Conservation (phyloP, 805 yeast species). For the Candida verbasci region DNA sequence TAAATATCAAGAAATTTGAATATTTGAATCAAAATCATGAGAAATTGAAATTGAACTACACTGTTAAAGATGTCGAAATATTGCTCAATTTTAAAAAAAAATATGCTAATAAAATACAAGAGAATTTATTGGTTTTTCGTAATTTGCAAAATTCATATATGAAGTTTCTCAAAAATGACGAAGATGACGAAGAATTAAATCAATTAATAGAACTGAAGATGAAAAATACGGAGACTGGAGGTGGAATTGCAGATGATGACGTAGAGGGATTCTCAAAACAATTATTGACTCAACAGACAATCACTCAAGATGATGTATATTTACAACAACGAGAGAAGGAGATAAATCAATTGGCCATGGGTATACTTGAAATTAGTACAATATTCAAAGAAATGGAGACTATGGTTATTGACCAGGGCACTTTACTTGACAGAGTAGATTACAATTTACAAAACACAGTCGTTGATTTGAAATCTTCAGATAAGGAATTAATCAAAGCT, state of each 20-base stretch:
- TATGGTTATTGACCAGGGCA: constrained; percentile 92
- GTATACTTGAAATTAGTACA: constrained; percentile 87
- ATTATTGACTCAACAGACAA: constrained; percentile 23
- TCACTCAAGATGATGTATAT: constrained; percentile 15
- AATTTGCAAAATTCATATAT: constrained; percentile 87
- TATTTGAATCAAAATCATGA: constrained; percentile 34
- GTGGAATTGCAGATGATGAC: constrained; percentile 12
- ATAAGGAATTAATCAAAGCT: constrained; percentile 72
- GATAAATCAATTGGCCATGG: constrained; percentile 86
- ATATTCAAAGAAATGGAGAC: constrained; percentile 91
- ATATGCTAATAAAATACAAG: constrained; percentile 82
- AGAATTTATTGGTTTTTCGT: constrained; percentile 69
- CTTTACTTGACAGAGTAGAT: constrained; percentile 88
- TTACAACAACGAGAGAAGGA: constrained; percentile 64
- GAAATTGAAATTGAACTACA: constrained; percentile 38
- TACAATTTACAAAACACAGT: constrained; percentile 83
- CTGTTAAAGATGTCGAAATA: constrained; percentile 54
- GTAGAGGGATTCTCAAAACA: constrained; percentile 38
- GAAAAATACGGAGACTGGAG: constrained; percentile 3
- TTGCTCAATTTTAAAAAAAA: constrained; percentile 77
- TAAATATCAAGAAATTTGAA: constrained; percentile 63
- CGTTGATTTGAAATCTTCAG: constrained; percentile 70
- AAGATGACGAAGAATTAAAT: constrained; percentile 35
- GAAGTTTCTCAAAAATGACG: constrained; percentile 78
- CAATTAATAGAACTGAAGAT: constrained; percentile 6